Conservation (phyloP, 2,329 filamentous ascomycete genomes). For the Penicillium sp. region DNA sequence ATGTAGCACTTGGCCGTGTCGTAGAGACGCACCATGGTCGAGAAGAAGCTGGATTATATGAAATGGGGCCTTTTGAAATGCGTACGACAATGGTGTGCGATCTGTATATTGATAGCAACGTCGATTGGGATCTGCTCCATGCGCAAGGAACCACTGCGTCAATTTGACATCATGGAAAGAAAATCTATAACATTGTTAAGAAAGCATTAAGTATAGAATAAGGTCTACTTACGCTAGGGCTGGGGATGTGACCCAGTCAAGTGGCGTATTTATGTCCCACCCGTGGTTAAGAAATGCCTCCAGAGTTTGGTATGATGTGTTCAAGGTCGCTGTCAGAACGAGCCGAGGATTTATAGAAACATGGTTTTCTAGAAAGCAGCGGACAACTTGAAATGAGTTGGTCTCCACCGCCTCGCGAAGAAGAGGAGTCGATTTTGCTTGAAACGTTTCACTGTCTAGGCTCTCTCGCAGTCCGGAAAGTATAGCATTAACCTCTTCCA, state of each 20-base stretch:
- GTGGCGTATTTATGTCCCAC: no score
- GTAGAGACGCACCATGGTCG: conserved; percentile 1
- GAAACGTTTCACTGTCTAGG: no score
- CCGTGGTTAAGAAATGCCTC: neutral
- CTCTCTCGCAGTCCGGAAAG: no score
- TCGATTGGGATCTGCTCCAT: neutral
- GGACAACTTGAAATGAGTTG: no score
- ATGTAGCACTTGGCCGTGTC: conserved; percentile 1
- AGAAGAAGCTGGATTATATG: neutral
- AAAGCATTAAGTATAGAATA: no score
- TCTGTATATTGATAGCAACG: neutral
- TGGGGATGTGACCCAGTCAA: no score
- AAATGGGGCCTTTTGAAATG: neutral
- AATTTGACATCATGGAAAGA: neutral
- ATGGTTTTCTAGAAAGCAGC: no score
- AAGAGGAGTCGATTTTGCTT: no score
- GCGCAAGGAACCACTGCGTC: neutral
- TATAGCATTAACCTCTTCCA: no score
- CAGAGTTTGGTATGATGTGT: neutral
- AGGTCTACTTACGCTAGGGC: no score
- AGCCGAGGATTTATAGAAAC: no score
- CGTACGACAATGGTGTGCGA: neutral
- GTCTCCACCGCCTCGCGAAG: no score
- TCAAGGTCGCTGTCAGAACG: neutral
- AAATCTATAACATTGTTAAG: neutral